Percentiles rank a stretch among this genome's conserved stretches.
Conservation (phyloP, 1,139 yeast species). For the Protomyces arabidopsidicola region DNA sequence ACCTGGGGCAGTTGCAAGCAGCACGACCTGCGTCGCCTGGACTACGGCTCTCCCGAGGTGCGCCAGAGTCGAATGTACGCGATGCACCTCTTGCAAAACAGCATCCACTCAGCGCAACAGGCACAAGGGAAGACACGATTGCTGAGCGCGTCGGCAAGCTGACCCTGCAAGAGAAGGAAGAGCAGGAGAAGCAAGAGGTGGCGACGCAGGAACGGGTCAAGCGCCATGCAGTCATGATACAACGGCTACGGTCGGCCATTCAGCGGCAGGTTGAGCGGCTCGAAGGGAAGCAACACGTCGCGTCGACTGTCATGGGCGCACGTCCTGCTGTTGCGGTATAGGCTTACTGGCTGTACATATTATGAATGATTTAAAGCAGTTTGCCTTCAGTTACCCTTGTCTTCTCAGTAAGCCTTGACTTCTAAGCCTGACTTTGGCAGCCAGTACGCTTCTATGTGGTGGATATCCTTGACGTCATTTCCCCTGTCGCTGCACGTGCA, state of each 20-base stretch:
- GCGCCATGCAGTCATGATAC: slow-evolving; percentile 13
- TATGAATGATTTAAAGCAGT: too few species aligned
- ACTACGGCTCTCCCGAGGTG: not conserved
- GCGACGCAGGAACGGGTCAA: not conserved
- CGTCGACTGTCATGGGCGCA: not conserved
- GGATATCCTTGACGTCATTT: too few species aligned
- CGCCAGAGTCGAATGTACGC: not conserved
- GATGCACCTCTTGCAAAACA: not conserved
- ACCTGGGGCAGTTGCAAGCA: not conserved
- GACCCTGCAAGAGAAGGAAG: not conserved
- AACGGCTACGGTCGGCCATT: slow-evolving; percentile 7
- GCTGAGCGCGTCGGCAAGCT: slow-evolving; percentile 3
- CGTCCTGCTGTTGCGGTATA: not conserved
- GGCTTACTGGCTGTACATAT: too few species aligned
- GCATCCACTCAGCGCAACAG: not conserved
- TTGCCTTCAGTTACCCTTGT: too few species aligned
- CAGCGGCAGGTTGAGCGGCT: slow-evolving; percentile 2
- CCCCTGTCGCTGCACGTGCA: too few species aligned
- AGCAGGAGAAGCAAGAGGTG: not conserved
- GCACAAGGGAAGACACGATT: not conserved
- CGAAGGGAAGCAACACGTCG: not conserved
- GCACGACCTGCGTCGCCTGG: not conserved
- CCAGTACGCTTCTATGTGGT: too few species aligned
- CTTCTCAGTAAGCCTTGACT: too few species aligned
- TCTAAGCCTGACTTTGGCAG: too few species aligned